phyloP scores from a whole-genome alignment of 148 eudicot species.

The Camellia granthamiana region DNA sequence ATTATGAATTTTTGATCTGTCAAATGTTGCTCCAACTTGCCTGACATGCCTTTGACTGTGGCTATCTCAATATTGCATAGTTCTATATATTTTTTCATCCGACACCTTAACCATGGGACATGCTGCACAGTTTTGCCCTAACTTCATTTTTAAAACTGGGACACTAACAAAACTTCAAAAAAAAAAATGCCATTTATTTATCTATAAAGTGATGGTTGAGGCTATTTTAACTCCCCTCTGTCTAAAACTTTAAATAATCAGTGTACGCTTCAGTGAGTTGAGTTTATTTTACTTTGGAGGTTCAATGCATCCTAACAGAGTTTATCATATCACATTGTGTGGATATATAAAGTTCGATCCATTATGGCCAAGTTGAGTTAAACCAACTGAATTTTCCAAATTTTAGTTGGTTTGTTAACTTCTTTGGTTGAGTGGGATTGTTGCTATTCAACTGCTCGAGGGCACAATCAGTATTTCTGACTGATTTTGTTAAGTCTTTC shows the following conservation, averaged over 20 bases:
- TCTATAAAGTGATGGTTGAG: no score
- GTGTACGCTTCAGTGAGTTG: neutral
- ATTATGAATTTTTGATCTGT: neutral
- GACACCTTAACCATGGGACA: no score
- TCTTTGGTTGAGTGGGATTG: slow-evolving; percentile 1
- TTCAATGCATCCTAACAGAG: no score
- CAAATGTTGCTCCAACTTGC: neutral
- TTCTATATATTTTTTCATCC: no score
- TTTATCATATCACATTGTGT: neutral
- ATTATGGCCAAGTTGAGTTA: neutral
- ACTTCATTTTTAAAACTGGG: no score
- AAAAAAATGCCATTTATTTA: no score
- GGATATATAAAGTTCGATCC: neutral
- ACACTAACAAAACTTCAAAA: no score
- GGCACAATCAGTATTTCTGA: neutral
- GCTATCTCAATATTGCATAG: no score
- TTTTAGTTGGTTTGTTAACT: neutral
- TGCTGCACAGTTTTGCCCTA: no score
- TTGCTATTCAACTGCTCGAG: neutral
- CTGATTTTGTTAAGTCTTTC: neutral
- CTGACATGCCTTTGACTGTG: no score
- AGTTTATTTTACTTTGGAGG: neutral
- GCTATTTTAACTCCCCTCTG: no score
- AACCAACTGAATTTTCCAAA: neutral
- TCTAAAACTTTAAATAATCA: neutral